These are phyloP conservation scores for Cladorrhinum sp. DNA, from an alignment of 2,329 filamentous ascomycete genomes.

Conservation along the genomic window DNA sequence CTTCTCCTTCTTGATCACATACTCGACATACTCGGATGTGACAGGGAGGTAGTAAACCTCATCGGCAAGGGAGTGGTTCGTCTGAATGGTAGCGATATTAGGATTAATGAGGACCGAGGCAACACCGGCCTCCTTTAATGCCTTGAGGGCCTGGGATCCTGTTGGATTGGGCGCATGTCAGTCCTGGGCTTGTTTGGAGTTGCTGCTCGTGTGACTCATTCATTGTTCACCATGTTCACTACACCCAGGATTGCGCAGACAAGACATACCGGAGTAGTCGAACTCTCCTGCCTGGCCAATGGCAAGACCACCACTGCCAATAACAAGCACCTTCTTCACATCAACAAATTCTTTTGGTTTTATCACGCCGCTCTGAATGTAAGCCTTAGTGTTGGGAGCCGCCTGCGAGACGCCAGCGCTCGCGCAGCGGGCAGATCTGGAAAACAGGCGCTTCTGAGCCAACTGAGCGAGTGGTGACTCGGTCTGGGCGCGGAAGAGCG, in stretches of 20 bases:
- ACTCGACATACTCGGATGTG: constrained; percentile 94
- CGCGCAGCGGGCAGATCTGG: constrained; percentile 40
- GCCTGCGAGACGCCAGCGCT: constrained; percentile 54
- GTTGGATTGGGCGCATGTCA: constrained; percentile 25
- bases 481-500: constrained; percentile 34
- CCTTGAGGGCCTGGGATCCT: constrained; percentile 96
- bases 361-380: constrained; percentile 83
- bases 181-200: constrained; percentile 17
- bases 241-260: constrained; percentile 5
- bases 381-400: constrained; percentile 79
- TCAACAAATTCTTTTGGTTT: constrained; percentile 76
- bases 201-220: constrained; percentile 31
- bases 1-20: constrained; percentile 92
- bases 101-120: constrained; percentile 92
- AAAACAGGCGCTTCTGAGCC: constrained; percentile 48
- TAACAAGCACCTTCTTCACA: constrained; percentile 95
- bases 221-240: constrained; percentile 23
- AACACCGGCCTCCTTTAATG: constrained; percentile 91
- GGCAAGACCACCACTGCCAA: constrained; percentile 89
- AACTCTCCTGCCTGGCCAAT: constrained; percentile 99
- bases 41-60: constrained; percentile 98
- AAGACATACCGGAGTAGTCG: constrained; percentile 85
- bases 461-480: constrained; percentile 32
- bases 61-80: constrained; percentile 90
- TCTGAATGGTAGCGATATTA: constrained; percentile 98